A percentile compares a stretch with the other conserved stretches of the same genome.
phyloP scores from a whole-genome alignment of 345 rosid genomes.

The Acer negundo region DNA sequence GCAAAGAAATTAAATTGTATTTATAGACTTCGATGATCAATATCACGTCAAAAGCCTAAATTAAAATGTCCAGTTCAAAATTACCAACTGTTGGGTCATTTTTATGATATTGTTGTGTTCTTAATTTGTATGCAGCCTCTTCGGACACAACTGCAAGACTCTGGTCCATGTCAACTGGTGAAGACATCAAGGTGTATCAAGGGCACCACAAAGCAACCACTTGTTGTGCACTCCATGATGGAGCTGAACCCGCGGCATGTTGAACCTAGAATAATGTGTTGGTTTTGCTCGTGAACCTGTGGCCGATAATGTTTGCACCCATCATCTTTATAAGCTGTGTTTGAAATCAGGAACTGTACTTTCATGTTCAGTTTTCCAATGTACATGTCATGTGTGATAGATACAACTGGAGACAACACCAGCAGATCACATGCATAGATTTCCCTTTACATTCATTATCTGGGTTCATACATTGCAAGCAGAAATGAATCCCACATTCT shows the following conservation, averaged over 20 bases:
- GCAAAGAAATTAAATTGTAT: background rate
- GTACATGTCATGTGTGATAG: background rate
- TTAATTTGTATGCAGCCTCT: slow-evolving; percentile 54
- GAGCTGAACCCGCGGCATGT: slow-evolving; percentile 57
- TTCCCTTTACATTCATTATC: background rate
- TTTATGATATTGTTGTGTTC: background rate
- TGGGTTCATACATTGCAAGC: no score
- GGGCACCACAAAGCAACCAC: slow-evolving; percentile 91
- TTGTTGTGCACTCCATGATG: slow-evolving; percentile 96
- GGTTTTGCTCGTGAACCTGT: slow-evolving; percentile 7
- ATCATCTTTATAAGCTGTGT: background rate
- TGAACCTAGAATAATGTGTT: slow-evolving; percentile 24
- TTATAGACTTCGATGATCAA: background rate
- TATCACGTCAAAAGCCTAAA: no score
- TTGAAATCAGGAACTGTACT: background rate
- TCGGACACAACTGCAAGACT: slow-evolving; percentile 89
- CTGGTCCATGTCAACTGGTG: slow-evolving; percentile 71
- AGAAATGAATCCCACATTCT: no score
- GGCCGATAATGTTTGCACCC: background rate
- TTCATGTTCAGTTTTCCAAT: background rate
- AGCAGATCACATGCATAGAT: background rate
- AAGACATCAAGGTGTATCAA: slow-evolving; percentile 73
- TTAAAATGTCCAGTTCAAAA: background rate
- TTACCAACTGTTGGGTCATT: background rate
- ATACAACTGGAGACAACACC: background rate